phyloP scores from a whole-genome alignment of 495 filamentous ascomycete genomes.

The Aspergillus kassunensis region DNA sequence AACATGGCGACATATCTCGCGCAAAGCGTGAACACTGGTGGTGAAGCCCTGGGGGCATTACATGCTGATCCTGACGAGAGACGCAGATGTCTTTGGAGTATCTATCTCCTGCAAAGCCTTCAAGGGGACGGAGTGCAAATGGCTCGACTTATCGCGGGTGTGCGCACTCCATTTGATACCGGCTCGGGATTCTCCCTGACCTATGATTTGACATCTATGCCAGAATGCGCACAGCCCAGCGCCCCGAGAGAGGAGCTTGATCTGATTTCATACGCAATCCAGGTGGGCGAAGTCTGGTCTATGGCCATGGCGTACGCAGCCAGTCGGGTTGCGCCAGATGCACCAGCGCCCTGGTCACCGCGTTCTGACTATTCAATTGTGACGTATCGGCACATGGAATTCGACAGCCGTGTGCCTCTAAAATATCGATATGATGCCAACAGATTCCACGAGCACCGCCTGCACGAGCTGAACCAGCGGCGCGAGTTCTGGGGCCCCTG shows the following conservation, averaged over 20 bases:
- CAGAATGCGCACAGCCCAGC: neutral
- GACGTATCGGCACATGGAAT: constrained; percentile 38
- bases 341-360: constrained; percentile 40
- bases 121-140: constrained; percentile 23
- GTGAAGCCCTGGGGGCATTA: constrained; percentile 18
- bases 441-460: constrained; percentile 32
- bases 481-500: constrained; percentile 44
- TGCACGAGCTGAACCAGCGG: constrained; percentile 29
- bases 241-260: constrained; percentile 29
- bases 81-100: constrained; percentile 34
- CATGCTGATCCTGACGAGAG: constrained; percentile 33
- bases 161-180: constrained; percentile 13
- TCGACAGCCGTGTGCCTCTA: constrained; percentile 41
- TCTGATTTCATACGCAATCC: constrained; percentile 32
- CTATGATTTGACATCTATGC: constrained; percentile 1
- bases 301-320: constrained; percentile 38
- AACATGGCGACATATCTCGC: constrained; percentile 36
- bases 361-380: constrained; percentile 40
- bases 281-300: constrained; percentile 38
- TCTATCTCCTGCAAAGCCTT: constrained; percentile 36
- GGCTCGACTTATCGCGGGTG: constrained; percentile 9
- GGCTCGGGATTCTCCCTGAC: constrained; percentile 14
- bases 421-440: constrained; percentile 39
- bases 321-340: constrained; percentile 22
- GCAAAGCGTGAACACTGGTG: constrained; percentile 24